These are phyloP conservation scores for Hypoxylon sp. DNA, from an alignment of 2,329 filamentous ascomycete species.

Conservation along the genomic window DNA sequence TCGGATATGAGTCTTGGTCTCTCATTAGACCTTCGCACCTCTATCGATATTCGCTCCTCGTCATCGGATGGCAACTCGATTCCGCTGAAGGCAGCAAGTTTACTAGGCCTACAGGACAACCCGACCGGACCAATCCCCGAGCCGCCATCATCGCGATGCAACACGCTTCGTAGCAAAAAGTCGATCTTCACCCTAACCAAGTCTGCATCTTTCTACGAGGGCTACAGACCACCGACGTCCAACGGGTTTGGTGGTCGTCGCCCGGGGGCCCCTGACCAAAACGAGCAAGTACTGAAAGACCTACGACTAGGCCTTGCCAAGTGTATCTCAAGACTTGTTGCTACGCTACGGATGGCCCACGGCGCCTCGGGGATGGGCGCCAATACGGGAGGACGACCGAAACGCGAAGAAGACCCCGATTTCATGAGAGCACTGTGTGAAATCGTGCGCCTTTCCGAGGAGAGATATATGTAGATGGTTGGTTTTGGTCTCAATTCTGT, in stretches of 20 bases:
- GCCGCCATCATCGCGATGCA: conserved; percentile 28
- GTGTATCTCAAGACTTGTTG: conserved; percentile 61
- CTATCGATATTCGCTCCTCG: conserved; percentile 31
- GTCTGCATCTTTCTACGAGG: conserved; percentile 18
- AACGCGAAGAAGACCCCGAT: conserved; percentile 47
- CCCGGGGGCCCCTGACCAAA: conserved; percentile 22
- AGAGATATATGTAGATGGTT: conserved; percentile 42
- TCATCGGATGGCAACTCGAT: conserved; percentile 38
- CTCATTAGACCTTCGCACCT: conserved; percentile 24
- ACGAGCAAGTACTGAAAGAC: conserved; percentile 43
- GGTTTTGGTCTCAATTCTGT: too few relatives aligned
- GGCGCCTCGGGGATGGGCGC: background rate
- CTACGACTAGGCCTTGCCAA: conserved; percentile 59
- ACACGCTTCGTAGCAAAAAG: conserved; percentile 34
- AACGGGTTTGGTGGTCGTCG: conserved; percentile 16
- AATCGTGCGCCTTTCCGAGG: conserved; percentile 53
- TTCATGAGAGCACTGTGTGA: conserved; percentile 54
- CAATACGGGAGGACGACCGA: conserved; percentile 21
- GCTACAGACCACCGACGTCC: conserved; percentile 32
- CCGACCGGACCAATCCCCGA: conserved; percentile 31
- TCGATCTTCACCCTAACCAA: conserved; percentile 28
- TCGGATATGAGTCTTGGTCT: conserved; percentile 26
- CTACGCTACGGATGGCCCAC: conserved; percentile 52
- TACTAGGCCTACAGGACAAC: conserved; percentile 56
- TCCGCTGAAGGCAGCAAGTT: conserved; percentile 57